Conservation (phyloP, 257 asterid genomes). For the Anisodus tanguticus region DNA sequence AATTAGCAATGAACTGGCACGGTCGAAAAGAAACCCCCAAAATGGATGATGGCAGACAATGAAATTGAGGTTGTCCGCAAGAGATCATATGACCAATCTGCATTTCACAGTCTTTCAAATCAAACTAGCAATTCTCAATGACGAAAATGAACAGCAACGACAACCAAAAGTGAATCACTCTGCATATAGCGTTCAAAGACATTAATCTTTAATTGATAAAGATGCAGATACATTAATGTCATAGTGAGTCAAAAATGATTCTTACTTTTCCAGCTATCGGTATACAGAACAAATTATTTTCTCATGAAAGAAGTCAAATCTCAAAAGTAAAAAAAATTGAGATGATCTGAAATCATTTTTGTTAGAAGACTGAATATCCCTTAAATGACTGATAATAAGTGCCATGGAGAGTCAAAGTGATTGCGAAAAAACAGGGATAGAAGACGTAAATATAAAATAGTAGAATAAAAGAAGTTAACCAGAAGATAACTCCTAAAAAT, state of each 20-base stretch:
- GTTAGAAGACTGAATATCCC: constrained; percentile 5
- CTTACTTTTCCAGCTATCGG: neutral
- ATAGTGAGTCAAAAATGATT: neutral
- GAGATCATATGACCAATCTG: neutral
- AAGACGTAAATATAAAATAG: neutral
- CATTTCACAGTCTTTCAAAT: constrained; percentile 4
- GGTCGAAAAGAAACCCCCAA: neutral
- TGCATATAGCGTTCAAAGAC: neutral
- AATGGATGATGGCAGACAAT: neutral
- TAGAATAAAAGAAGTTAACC: neutral
- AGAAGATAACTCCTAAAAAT: neutral
- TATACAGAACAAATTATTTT: constrained; percentile 15
- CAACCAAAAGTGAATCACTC: neutral
- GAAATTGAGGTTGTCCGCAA: neutral
- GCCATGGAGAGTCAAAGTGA: neutral
- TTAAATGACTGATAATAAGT: neutral
- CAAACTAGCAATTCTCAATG: neutral
- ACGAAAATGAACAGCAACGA: neutral
- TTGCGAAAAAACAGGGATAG: neutral
- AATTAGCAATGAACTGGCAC: neutral
- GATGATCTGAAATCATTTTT: neutral
- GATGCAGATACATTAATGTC: neutral
- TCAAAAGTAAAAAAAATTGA: neutral
- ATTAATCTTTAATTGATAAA: neutral
- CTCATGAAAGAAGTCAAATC: neutral